Conservation (phyloP, 2,329 filamentous ascomycete genomes). For the Fusarium nurragi region DNA sequence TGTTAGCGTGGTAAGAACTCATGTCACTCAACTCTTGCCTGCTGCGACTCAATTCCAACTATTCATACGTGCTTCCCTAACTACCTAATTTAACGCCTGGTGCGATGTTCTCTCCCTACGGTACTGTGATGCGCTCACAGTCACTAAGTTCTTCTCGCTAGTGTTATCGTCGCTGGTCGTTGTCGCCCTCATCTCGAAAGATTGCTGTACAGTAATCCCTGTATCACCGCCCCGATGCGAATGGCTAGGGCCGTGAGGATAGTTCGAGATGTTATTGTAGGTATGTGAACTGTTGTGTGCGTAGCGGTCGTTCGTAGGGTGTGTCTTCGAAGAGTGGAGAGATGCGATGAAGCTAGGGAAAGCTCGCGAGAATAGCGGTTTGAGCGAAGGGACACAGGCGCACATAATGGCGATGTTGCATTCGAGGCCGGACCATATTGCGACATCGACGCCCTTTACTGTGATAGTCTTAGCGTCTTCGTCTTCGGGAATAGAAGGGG, state of each 20-base stretch:
- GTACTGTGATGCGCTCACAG: neutral
- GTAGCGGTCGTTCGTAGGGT: neutral
- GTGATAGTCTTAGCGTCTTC: neutral
- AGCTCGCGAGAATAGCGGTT: neutral
- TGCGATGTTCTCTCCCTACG: neutral
- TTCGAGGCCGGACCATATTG: neutral
- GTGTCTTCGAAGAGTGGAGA: neutral
- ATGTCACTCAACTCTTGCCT: neutral
- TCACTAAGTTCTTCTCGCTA: neutral
- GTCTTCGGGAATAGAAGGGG: neutral
- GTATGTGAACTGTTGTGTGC: neutral
- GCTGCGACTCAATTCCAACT: neutral
- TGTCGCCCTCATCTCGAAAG: neutral
- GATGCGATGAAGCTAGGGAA: neutral
- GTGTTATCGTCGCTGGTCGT: neutral
- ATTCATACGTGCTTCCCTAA: neutral
- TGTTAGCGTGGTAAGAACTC: no score
- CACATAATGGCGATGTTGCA: slow-evolving; percentile 8
- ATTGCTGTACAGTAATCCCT: neutral
- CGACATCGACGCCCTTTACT: slow-evolving; percentile 1
- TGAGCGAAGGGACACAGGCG: neutral
- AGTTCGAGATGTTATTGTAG: neutral
- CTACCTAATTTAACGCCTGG: neutral
- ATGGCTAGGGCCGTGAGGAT: neutral
- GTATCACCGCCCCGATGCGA: neutral